phyloP scores from a whole-genome alignment of 148 eudicot genomes.

The Agrostemma githago region DNA sequence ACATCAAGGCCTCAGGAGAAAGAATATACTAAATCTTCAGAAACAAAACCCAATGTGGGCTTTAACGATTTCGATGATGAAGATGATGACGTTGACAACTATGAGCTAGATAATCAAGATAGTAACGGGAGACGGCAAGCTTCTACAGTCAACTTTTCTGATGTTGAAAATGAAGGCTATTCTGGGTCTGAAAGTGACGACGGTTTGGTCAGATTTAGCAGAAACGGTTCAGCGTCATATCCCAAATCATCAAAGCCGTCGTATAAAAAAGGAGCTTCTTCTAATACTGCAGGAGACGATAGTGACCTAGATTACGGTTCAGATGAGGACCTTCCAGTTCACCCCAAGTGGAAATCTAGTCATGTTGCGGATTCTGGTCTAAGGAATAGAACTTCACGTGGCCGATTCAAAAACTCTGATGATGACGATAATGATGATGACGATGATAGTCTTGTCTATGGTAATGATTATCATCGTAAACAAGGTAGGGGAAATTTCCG shows the following conservation, averaged over 20 bases:
- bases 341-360: slow-evolving; percentile 69
- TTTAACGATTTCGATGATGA: slow-evolving; percentile 94
- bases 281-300: slow-evolving; percentile 34
- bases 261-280: slow-evolving; percentile 23
- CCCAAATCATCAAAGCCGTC: slow-evolving; percentile 32
- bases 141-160: slow-evolving; percentile 62
- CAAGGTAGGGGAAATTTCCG: slow-evolving; percentile 9
- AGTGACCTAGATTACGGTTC: slow-evolving; percentile 54
- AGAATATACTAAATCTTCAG: slow-evolving; percentile 30
- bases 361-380: slow-evolving; percentile 50
- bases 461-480: slow-evolving; percentile 39
- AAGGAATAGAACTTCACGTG: slow-evolving; percentile 32
- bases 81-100: slow-evolving; percentile 69
- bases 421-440: slow-evolving; percentile 56
- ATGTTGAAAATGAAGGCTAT: slow-evolving; percentile 50
- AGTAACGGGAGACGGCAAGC: slow-evolving; percentile 35
- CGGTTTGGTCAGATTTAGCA: slow-evolving; percentile 23
- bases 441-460: slow-evolving; percentile 48
- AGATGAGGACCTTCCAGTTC: slow-evolving; percentile 72
- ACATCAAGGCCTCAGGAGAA: slow-evolving; percentile 36
- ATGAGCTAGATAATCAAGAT: slow-evolving; percentile 61
- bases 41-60: slow-evolving; percentile 38
- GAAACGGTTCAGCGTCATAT: slow-evolving; percentile 27
- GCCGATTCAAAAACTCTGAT: slow-evolving; percentile 38
- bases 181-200: slow-evolving; percentile 61